Base-by-base conservation (phyloP, 2,329 filamentous ascomycete species). In the Monosporascus sp. region DNA sequence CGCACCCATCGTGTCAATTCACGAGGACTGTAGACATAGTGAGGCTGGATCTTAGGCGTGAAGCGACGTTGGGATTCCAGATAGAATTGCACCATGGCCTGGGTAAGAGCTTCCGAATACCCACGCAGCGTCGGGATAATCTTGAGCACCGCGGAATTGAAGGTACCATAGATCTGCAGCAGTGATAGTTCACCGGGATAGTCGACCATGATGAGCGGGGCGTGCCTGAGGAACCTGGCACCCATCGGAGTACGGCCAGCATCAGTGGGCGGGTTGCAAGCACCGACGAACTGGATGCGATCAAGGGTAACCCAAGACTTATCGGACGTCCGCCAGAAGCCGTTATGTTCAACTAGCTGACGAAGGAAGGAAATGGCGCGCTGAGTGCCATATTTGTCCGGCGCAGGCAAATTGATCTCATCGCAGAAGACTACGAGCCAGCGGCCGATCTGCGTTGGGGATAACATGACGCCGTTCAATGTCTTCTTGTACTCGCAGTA, bases 401-500 rank as follows among this genome's bases (percentile, higher is more conserved):
- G 94, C 5, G 94, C 93, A 6, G 94, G 94, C 77, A 99, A 80
- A 72, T 99, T 99, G 75, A 99, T 99, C 70, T 99, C 94, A 68
- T 99, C 94, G 65, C 94, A 99, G 80, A 99, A 99, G 57, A 99
- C 84, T 46, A 99, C 93, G 38, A 99, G 81, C 94, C 94, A 99
- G 61, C 93, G 87, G 22, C 94, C 94, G 62, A 99, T 96, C 69
- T 99, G 95, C 6, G 88, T 96, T 0, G 94, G 94, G 24, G 93
- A 96, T 59, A 99, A 87, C 64, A 97, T 88, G 20, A 97, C 91
- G 42, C 94, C 94, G 67, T 94, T 97, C 47, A 97, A 77, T 0
- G 94, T 97, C 81, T 99, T 99, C 77, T 93, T 95, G 75, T 99
- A 99, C 72, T 99, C 94, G 73, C 94, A 99, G 72, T 99, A 97